phyloP scores from a whole-genome alignment of 352 stramenopile genomes.

The Pythium pyrilobum region DNA sequence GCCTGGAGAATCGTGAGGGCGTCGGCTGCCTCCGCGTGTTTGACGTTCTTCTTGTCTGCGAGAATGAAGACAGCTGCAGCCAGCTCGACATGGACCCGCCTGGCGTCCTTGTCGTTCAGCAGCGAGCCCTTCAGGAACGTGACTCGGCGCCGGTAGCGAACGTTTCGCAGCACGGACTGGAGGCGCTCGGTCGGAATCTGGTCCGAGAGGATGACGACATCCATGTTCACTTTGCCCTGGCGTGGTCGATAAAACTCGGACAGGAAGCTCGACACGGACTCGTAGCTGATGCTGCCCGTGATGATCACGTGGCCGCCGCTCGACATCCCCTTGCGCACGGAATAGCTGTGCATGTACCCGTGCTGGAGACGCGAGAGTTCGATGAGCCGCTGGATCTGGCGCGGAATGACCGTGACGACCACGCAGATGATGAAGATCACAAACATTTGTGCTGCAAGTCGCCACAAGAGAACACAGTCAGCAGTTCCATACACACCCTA shows the following conservation, averaged over 20 bases:
- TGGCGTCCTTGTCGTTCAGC: constrained; percentile 44
- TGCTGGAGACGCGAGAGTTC: constrained; percentile 44
- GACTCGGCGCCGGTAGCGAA: constrained; percentile 36
- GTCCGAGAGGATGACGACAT: constrained; percentile 45
- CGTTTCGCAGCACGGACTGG: constrained; percentile 33
- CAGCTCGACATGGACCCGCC: constrained; percentile 35
- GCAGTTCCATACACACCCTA: not conserved
- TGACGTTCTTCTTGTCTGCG: constrained; percentile 35
- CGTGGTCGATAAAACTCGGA: constrained; percentile 54
- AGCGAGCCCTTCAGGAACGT: constrained; percentile 56
- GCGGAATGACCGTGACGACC: constrained; percentile 52
- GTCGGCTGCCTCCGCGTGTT: constrained; percentile 35
- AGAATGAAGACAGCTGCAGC: constrained; percentile 57
- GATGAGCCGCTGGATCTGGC: constrained; percentile 44
- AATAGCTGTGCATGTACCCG: constrained; percentile 51
- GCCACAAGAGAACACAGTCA: not conserved
- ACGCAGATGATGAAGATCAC: constrained; percentile 59
- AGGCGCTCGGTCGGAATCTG: constrained; percentile 30
- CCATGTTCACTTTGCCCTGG: constrained; percentile 55
- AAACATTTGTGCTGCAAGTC: constrained; percentile 36
- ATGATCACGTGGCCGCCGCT: constrained; percentile 52
- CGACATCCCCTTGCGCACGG: constrained; percentile 27
- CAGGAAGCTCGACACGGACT: constrained; percentile 46
- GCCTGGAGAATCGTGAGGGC: constrained; percentile 52
- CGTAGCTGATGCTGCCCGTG: constrained; percentile 36